These are phyloP conservation scores for Beta macrorhiza DNA, from an alignment of 179 eudicot species.

Conservation along the genomic window DNA sequence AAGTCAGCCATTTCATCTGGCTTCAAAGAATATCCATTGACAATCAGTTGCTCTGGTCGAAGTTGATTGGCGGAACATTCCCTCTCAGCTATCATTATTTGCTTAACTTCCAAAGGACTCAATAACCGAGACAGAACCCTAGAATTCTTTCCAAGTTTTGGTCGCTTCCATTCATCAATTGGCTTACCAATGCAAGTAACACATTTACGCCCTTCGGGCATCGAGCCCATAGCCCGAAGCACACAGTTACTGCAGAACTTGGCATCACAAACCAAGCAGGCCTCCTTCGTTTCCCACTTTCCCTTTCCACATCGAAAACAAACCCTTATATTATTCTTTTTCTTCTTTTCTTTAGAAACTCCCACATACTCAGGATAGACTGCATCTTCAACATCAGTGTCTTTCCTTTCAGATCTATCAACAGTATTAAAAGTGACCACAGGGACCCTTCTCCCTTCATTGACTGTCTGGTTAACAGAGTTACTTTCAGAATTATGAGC, in stretches of 20 bases:
- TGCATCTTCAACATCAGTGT: slow-evolving; percentile 37
- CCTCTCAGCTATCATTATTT: slow-evolving; percentile 80
- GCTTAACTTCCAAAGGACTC: slow-evolving; percentile 78
- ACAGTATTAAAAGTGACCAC: slow-evolving; percentile 73
- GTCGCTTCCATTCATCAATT: slow-evolving; percentile 62
- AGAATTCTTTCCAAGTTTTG: slow-evolving; percentile 64
- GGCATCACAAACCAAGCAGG: slow-evolving; percentile 66
- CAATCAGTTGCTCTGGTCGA: slow-evolving; percentile 65
- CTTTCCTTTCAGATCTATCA: slow-evolving; percentile 57
- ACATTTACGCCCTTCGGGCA: slow-evolving; percentile 90
- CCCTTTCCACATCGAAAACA: slow-evolving; percentile 73
- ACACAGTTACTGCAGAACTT: slow-evolving; percentile 71
- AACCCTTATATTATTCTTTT: slow-evolving; percentile 50
- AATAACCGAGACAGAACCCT: slow-evolving; percentile 58
- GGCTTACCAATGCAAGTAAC: slow-evolving; percentile 77
- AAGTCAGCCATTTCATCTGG: slow-evolving; percentile 79
- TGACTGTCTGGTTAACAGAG: slow-evolving; percentile 28
- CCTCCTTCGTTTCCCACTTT: slow-evolving; percentile 72
- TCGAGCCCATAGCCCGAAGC: slow-evolving; percentile 86
- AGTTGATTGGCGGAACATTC: slow-evolving; percentile 83
- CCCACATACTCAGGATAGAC: slow-evolving; percentile 59
- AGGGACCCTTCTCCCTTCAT: slow-evolving; percentile 61
- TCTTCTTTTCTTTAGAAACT: slow-evolving; percentile 58
- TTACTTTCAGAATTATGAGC: slow-evolving; percentile 31
- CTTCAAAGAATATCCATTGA: slow-evolving; percentile 61